Conservation (phyloP, 78 protist species). For the Dictyostelium firmibasis region DNA sequence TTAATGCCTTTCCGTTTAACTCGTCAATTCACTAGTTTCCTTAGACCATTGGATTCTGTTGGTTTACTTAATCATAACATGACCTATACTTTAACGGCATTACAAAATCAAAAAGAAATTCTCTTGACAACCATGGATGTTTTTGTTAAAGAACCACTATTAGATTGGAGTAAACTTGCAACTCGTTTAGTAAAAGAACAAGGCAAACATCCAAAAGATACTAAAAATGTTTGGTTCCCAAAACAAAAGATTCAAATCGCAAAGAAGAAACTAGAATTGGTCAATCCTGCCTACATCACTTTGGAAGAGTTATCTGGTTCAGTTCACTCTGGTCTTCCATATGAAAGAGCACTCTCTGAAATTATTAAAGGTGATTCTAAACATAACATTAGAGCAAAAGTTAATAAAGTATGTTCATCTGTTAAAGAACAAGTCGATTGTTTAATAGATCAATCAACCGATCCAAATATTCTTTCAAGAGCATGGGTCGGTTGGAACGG, state of each 20-base stretch:
- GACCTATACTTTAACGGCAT: constrained; percentile 80
- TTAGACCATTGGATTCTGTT: constrained; percentile 81
- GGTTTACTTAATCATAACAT: constrained; percentile 83
- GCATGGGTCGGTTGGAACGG: constrained; percentile 93
- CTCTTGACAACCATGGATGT: constrained; percentile 85
- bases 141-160: constrained; percentile 92
- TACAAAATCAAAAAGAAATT: constrained; percentile 71
- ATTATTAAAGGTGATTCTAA: constrained; percentile 50
- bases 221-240: constrained; percentile 82
- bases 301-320: constrained; percentile 39
- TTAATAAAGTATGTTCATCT: constrained; percentile 22
- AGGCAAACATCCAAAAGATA: constrained; percentile 58
- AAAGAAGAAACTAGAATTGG: constrained; percentile 52
- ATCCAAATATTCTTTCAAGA: constrained; percentile 88
- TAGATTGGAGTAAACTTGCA: constrained; percentile 88
- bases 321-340: constrained; percentile 1
- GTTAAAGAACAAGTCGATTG: constrained; percentile 91
- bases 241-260: constrained; percentile 82
- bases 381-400: constrained; percentile 63
- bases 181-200: constrained; percentile 51
- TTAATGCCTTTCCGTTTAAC: constrained; percentile 96
- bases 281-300: constrained; percentile 78
- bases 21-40: constrained; percentile 80
- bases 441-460: constrained; percentile 95
- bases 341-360: constrained; percentile 14